Evolutionary conservation across 2,329 filamentous ascomycete genomes (phyloP).

Genomic region (Colletotrichum eleusines): DNA sequence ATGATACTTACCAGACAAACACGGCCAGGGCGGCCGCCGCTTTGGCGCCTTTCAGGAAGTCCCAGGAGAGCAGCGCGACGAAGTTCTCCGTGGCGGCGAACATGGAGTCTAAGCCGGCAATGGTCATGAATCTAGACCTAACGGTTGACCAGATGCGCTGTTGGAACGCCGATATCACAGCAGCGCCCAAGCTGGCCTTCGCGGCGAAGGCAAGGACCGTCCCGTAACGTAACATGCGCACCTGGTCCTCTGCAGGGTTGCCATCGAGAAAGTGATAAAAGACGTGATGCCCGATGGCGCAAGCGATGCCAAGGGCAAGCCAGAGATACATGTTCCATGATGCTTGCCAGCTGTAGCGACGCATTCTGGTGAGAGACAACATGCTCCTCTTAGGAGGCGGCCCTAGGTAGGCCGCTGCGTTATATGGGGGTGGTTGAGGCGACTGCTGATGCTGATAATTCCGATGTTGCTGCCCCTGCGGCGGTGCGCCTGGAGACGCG

Average conservation of each 20-base stretch:
- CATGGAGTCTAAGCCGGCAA: constrained; percentile 47
- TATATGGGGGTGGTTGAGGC: constrained; percentile 13
- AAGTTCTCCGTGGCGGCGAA: constrained; percentile 51
- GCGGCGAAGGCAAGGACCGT: constrained; percentile 52
- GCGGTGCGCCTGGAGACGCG: neutral
- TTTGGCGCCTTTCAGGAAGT: constrained; percentile 49
- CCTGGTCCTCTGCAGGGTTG: constrained; percentile 48
- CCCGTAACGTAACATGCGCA: constrained; percentile 52
- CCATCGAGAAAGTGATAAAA: constrained; percentile 51
- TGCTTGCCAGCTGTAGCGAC: constrained; percentile 49
- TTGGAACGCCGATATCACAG: constrained; percentile 47
- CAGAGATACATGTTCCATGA: constrained; percentile 52
- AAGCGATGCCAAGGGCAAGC: constrained; percentile 49
- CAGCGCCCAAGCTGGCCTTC: constrained; percentile 52
- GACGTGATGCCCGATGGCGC: constrained; percentile 51
- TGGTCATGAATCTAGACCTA: constrained; percentile 40
- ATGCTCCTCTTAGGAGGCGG: constrained; percentile 8
- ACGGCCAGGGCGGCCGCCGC: constrained; percentile 51
- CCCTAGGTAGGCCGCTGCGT: neutral
- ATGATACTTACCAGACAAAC: constrained; percentile 48
- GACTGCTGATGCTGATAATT: constrained; percentile 6
- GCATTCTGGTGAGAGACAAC: constrained; percentile 7
- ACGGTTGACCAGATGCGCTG: constrained; percentile 45
- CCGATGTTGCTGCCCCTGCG: constrained; percentile 6
- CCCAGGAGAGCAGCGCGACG: constrained; percentile 47